Evolutionary conservation across 2,329 filamentous ascomycete species (phyloP), one percentile per base, ranked within the genome.

Genomic region (Lachnellula subtilissima): DNA sequence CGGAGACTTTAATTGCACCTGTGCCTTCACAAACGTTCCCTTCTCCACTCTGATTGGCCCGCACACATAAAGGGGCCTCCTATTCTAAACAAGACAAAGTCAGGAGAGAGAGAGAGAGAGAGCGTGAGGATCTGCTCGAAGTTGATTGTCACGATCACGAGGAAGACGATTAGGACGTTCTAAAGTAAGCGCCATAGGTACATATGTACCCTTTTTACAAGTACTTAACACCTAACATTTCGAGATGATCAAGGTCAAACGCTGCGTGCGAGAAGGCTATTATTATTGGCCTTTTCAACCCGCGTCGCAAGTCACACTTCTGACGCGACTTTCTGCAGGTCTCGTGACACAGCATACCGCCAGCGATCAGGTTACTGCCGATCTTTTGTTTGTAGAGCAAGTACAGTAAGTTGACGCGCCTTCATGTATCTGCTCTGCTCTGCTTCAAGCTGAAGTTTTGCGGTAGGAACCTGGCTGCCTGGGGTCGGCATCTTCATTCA

Each of bases 261-360:
- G 8, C 28, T 11, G 28, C 28, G 19, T 19, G 19, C 19, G 19
- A 19, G 19, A 19, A 19, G 19, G 19, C 19, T 19, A 19, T 19
- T 19, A 19, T 19, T 8, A 32, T 32, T 32, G 9, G 28, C 28
- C 28, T 32, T 32, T 32, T 9, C 42, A 45, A 19, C n/a, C 19
- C 17, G 40, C 40, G 17, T 19, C 42, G 42, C 17, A 6, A 45
- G 42, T 45, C 23, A 23, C 42, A 37, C 25, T 43, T 35, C 39
- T 35, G 36, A 48, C 45, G 45, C 37, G 46, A 36, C 36, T 32
- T n/a, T 36, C 48, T 39, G 15, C 43, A 37, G 47, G 54, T 56
- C 54, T 50, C 54, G 54, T 56, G 54, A 56, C 54, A 50, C 50
- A 45, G 47, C 50, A 50, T 46, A 8, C 12, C n/a, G 42, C 32